Base-by-base conservation (phyloP, 1,139 yeast genomes). In the Saccharomyces hybrid region DNA sequence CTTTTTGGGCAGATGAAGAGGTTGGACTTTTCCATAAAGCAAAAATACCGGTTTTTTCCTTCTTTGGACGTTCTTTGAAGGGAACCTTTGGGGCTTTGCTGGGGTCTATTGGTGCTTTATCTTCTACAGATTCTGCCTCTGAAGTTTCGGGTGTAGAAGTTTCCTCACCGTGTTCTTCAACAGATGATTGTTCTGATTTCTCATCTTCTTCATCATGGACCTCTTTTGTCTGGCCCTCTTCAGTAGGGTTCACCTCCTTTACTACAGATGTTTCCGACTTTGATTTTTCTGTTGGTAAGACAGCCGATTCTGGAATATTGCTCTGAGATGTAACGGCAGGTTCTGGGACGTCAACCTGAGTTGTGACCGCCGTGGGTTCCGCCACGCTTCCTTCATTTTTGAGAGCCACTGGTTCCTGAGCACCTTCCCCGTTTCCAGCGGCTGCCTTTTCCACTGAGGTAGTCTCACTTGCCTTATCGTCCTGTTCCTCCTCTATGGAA, bases 11-110 rank as follows among this genome's bases (percentile, higher is more conserved):
- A 38, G 42, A 38, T 14, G 42, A 38, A 38, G 42, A 38, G 11
- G 42, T 38, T 8, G 42, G 23, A 16, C 42, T 38, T 38, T 38
- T 38, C 42, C 42, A 38, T 38, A 38, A 11, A 4, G 42, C 42
- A 38, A 38, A 38, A 38, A 38, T 14, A 16, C 42, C 52, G 25
- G 54, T 34, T 23, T 48, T 53, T 26, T 52, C 49, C 16, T 50
- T 49, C 2, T 47, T 42, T 2, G 20, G 32, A 7, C 56, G 53
- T n/a, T 20, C 30, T 14, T 53, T 13, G 41, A 62, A 56, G 25
- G 61, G 59, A 14, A 63, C 63, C 47, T 59, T 60, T 14, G 67
- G 67, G 1, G 61, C 60, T 9, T 47, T 30, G 13, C 46, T 31
- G 28, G 63, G 58, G 27, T 62, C 63, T 3, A 56, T 42, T 23